Base-by-base conservation (phyloP, 805 yeast species). In the Candida palmyrensis region DNA sequence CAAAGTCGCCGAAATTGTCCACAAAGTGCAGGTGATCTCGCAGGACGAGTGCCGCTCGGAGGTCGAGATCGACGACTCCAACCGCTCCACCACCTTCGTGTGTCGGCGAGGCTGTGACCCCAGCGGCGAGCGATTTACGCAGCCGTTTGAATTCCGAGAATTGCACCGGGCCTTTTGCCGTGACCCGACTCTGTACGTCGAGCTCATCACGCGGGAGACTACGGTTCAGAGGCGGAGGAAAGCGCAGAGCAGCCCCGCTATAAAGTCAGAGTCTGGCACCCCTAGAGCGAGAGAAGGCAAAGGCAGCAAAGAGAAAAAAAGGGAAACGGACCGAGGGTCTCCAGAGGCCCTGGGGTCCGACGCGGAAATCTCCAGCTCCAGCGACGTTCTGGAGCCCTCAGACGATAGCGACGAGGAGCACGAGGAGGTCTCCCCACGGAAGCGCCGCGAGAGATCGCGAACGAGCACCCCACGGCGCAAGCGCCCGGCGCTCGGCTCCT, bases 21-120 rank as follows among this genome's bases (percentile, higher is more conserved):
- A 52, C 5, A 56, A 60, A 25, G 78, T 74, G 6, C 59, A 49
- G 6, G 71, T 80, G 1, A 38, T 73, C 10, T 62, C 72, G 1
- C 36, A 47, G 9, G 32, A 47, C 1, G 64, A 66, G 13, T 67
- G 62, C 42, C 11, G 10, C 9, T 21, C 23, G 10, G 51, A 51
- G n/a, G 49, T 56, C 4, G 44, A 47, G 2, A 47, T 58, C 10
- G 71, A 67, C 30, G 67, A 58, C n/a, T 57, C 64, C 3, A 47
- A 53, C 27, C 20, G 43, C 3, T 49, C 50, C 13, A 36, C 49
- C 5, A 51, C 61, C 3, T 72, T 53, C 35, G 41, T 68, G 17
- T 71, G 75, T 40, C 47, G 66, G 28, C 49, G 71, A 36, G 69
- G 67, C n/a, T 48, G 66, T 34, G 70, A 68, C 41, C 49, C 55